A percentile compares a stretch with the other conserved stretches of the same genome.
These are phyloP conservation scores for Malus asiatica DNA, from an alignment of 306 rosid species.

Conservation along the genomic window DNA sequence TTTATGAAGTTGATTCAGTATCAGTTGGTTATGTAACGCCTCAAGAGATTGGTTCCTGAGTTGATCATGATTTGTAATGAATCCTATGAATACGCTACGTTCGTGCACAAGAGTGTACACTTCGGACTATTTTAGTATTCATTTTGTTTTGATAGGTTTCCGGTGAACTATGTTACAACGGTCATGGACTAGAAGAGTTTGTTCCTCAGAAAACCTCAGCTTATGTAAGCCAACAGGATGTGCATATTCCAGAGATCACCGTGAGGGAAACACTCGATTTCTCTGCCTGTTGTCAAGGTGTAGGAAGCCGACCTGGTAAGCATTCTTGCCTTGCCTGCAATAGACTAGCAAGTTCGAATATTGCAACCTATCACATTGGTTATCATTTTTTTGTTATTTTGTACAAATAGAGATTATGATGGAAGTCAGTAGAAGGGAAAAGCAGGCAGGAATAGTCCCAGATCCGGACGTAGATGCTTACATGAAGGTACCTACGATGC, in stretches of 20 bases:
- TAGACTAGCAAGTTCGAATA: not conserved
- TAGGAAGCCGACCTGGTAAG: slow-evolving; percentile 51
- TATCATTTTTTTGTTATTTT: not conserved
- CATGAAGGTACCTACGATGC: slow-evolving; percentile 56
- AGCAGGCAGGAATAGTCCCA: slow-evolving; percentile 56
- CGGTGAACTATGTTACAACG: slow-evolving; percentile 54
- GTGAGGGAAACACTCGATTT: slow-evolving; percentile 74
- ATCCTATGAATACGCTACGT: no score
- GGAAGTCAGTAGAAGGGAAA: slow-evolving; percentile 63
- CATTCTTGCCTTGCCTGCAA: not conserved
- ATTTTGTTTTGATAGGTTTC: slow-evolving; percentile 25
- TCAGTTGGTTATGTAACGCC: no score
- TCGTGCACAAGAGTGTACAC: not conserved
- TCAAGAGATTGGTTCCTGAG: no score
- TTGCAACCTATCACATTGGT: not conserved
- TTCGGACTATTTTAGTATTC: not conserved
- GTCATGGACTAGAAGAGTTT: slow-evolving; percentile 46
- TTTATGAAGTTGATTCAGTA: no score
- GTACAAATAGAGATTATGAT: slow-evolving; percentile 41
- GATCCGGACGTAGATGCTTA: slow-evolving; percentile 67
- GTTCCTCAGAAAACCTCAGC: slow-evolving; percentile 63
- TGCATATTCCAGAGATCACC: slow-evolving; percentile 69
- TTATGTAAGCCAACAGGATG: slow-evolving; percentile 68
- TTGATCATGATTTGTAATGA: no score
- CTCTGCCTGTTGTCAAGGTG: slow-evolving; percentile 67